phyloP scores from a whole-genome alignment of 2,329 filamentous ascomycete genomes.

The Aspergillus sp. region DNA sequence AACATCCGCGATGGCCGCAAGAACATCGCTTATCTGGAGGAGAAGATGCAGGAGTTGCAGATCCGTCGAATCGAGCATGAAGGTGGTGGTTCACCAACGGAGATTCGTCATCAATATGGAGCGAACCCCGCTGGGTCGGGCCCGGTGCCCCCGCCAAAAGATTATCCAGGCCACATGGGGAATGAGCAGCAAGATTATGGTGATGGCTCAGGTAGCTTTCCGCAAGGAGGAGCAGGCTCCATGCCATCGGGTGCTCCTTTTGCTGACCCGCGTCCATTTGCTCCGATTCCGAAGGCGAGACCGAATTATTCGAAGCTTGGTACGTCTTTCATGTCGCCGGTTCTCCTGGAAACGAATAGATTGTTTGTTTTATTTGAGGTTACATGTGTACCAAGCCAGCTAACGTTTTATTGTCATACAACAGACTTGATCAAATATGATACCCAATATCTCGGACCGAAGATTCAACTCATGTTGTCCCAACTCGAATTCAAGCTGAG shows the following conservation, averaged over 20 bases:
- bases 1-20: conserved; percentile 89
- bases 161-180: conserved; percentile 47
- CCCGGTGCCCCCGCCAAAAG: conserved; percentile 67
- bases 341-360: no score
- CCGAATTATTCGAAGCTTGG: conserved; percentile 96
- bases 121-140: conserved; percentile 13
- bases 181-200: conserved; percentile 58
- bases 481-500: conserved; percentile 98
- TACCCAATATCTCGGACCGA: conserved; percentile 85
- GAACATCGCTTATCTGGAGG: conserved; percentile 93
- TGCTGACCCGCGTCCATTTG: conserved; percentile 60
- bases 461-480: conserved; percentile 97
- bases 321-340: conserved; percentile 43
- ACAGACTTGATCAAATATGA: conserved; percentile 97
- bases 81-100: conserved; percentile 34
- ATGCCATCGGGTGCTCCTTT: conserved; percentile 78
- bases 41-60: conserved; percentile 80
- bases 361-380: background rate
- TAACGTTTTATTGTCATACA: background rate
- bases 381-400: background rate
- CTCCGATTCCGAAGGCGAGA: conserved; percentile 61
- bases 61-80: conserved; percentile 62
- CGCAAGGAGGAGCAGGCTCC: conserved; percentile 57
- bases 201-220: conserved; percentile 45
- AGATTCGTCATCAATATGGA: conserved; percentile 31